Evolutionary conservation across 2,329 filamentous ascomycete genomes (phyloP).

Genomic region (Claviceps spartinae): DNA sequence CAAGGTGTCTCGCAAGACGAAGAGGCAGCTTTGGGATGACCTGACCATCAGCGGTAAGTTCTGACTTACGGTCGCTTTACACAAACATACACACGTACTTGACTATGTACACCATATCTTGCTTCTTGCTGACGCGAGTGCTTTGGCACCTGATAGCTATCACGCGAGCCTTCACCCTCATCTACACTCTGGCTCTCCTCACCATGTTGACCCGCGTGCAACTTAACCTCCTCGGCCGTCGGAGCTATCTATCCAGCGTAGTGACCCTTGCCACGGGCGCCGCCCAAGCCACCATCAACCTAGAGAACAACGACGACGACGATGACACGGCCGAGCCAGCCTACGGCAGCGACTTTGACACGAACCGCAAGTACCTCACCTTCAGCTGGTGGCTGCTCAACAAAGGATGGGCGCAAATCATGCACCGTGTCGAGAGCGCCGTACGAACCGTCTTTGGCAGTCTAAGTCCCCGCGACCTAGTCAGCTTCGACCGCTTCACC

Average conservation of each 20-base stretch:
- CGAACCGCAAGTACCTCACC: constrained; percentile 85
- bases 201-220: constrained; percentile 89
- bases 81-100: background rate
- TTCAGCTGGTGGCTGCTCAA: constrained; percentile 98
- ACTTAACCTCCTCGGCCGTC: constrained; percentile 86
- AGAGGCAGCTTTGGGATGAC: constrained; percentile 93
- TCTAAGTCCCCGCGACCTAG: constrained; percentile 75
- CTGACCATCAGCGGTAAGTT: constrained; percentile 82
- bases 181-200: constrained; percentile 82
- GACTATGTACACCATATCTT: background rate
- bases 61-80: too few relatives aligned
- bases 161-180: constrained; percentile 76
- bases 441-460: constrained; percentile 84
- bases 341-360: constrained; percentile 89
- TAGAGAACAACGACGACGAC: constrained; percentile 90
- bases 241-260: constrained; percentile 92
- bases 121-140: background rate
- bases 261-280: constrained; percentile 74
- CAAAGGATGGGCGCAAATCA: constrained; percentile 71
- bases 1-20: constrained; percentile 54
- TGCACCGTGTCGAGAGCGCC: constrained; percentile 68
- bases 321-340: constrained; percentile 53
- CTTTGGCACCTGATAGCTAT: constrained; percentile 40
- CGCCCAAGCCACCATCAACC: constrained; percentile 62
- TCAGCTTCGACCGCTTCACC: constrained; percentile 68